Evolutionary conservation across 306 rosid genomes (phyloP).

Genomic region (Castanea mollissima): DNA sequence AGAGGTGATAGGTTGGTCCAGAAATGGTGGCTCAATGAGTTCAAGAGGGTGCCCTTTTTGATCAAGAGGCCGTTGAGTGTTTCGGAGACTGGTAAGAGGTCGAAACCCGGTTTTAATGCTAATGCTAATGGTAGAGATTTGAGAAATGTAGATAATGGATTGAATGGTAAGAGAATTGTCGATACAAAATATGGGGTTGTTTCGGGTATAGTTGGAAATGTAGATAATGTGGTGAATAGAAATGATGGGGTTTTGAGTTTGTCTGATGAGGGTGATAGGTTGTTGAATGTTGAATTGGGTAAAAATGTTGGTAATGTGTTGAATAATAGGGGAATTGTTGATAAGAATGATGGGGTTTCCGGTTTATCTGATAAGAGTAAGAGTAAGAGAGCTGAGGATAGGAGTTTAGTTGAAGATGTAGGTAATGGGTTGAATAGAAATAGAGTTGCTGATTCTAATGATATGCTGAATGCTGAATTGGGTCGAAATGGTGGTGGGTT

Average conservation of each 20-base stretch:
- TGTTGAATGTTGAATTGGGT: no score
- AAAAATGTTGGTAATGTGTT: not conserved
- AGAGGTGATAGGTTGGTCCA: constrained; percentile 57
- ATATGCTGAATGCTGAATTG: not conserved
- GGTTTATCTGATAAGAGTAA: not conserved
- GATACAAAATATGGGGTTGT: not conserved
- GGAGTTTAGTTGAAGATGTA: not conserved
- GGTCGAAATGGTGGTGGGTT: constrained; percentile 14
- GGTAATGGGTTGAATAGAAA: not conserved
- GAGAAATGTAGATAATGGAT: constrained; percentile 1
- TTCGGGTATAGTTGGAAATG: not conserved
- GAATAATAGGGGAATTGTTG: not conserved
- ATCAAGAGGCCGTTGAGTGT: constrained; percentile 33
- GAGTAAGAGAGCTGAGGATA: not conserved
- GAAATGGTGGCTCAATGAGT: constrained; percentile 62
- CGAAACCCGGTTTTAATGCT: not conserved
- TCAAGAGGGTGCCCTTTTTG: constrained; percentile 52
- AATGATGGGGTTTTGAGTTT: not conserved
- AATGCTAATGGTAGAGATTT: constrained; percentile 1
- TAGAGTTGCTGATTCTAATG: not conserved
- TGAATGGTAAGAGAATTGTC: not conserved
- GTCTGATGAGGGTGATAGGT: no score
- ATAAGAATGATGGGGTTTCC: not conserved
- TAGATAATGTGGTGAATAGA: not conserved
- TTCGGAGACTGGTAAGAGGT: constrained; percentile 13